These are phyloP conservation scores for Pseudonitzschia pungens DNA, from an alignment of 108 stramenopile genomes.

Conservation along the genomic window DNA sequence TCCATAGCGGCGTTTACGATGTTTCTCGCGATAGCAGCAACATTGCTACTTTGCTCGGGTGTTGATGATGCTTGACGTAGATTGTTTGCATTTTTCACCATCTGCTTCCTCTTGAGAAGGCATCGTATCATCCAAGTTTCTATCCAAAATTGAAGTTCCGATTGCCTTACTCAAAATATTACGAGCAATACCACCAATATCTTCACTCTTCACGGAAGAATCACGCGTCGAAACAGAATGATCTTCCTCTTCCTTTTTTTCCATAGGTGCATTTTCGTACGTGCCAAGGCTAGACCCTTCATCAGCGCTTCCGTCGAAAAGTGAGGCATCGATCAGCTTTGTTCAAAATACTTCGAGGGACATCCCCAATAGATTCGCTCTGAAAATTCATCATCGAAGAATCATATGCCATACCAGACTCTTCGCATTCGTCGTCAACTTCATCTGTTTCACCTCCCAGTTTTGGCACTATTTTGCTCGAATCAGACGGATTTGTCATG, in stretches of 20 bases:
- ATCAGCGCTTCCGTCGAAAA: neutral
- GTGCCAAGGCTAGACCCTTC: neutral
- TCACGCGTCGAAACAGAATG: neutral
- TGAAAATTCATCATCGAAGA: neutral
- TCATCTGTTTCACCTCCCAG: no score
- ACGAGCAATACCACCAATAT: neutral
- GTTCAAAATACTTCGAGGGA: neutral
- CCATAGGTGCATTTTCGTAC: neutral
- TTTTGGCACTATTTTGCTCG: no score
- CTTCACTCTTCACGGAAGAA: neutral
- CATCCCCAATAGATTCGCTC: neutral
- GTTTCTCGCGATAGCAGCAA: no score
- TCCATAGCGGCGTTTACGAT: no score
- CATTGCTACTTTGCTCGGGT: no score
- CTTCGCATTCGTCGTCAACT: neutral
- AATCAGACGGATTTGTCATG: no score
- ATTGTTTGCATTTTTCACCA: neutral
- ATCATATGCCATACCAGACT: neutral
- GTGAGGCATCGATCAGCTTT: neutral
- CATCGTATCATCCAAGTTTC: neutral
- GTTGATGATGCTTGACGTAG: no score
- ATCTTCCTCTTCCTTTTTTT: neutral
- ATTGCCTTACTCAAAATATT: conserved; percentile 3
- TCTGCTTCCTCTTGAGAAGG: neutral
- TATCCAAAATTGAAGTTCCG: neutral